Conservation (phyloP, 495 filamentous ascomycete genomes). For the Jackrogersella minutella region DNA sequence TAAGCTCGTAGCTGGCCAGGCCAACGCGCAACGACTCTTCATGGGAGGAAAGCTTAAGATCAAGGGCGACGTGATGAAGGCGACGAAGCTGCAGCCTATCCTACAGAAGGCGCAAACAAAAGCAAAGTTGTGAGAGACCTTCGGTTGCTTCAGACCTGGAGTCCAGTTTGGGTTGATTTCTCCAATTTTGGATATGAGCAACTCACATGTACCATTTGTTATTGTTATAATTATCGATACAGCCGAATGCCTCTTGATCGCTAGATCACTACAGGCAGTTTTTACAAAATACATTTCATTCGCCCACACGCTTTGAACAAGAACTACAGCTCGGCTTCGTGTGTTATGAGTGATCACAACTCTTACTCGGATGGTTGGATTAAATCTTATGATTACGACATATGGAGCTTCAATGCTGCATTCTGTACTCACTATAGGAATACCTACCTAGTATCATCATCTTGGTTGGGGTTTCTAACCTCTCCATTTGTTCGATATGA, state of each 20-base stretch:
- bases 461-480: no score
- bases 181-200: conserved; percentile 2
- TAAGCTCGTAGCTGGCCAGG: conserved; percentile 83
- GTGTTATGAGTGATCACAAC: no score
- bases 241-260: background rate
- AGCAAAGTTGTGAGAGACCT: conserved; percentile 76
- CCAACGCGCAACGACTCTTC: conserved; percentile 93
- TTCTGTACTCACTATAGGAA: no score
- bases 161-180: background rate
- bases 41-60: conserved; percentile 98
- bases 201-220: conserved; percentile 1
- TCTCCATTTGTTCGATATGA: no score
- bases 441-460: no score
- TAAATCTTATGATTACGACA: no score
- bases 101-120: conserved; percentile 86
- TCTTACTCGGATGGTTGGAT: no score
- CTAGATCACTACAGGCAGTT: background rate
- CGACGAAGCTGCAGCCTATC: conserved; percentile 94
- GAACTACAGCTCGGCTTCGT: no score
- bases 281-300: no score
- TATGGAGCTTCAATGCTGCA: no score
- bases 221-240: background rate
- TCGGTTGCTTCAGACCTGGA: conserved; percentile 1
- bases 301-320: no score
- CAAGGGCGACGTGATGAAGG: conserved; percentile 98